Evolutionary conservation across 345 rosid species (phyloP).

Genomic region (Kernera saxatilis): DNA sequence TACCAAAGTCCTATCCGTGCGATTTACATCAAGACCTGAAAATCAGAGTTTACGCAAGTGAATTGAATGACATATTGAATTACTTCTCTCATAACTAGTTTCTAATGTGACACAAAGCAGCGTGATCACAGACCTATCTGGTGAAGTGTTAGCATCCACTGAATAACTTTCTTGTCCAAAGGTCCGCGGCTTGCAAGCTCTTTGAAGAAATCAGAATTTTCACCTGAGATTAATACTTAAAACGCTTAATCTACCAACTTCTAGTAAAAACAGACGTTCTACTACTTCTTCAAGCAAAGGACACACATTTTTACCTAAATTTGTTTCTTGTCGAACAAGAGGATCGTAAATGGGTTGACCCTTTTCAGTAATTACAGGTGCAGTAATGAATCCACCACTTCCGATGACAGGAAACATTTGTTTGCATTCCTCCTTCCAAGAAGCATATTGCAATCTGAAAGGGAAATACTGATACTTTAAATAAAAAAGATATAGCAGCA

Average conservation of each 20-base stretch:
- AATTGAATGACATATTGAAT: not conserved
- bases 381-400: slow-evolving; percentile 81
- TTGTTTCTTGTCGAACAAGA: slow-evolving; percentile 65
- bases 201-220: slow-evolving; percentile 43
- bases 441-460: slow-evolving; percentile 63
- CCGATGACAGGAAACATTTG: slow-evolving; percentile 76
- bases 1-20: slow-evolving; percentile 89
- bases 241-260: not conserved
- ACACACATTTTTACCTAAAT: slow-evolving; percentile 35
- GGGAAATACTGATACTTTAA: not conserved
- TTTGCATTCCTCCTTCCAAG: slow-evolving; percentile 78
- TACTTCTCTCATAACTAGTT: not conserved
- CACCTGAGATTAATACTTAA: slow-evolving; percentile 1
- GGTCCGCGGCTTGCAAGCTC: slow-evolving; percentile 48
- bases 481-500: not conserved
- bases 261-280: not conserved
- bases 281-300: slow-evolving; percentile 18
- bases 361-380: slow-evolving; percentile 81
- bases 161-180: slow-evolving; percentile 70
- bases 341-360: slow-evolving; percentile 85
- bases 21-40: slow-evolving; percentile 85
- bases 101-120: not conserved
- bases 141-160: slow-evolving; percentile 86
- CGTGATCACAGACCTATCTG: slow-evolving; percentile 76
- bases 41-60: not conserved